Evolutionary conservation across 345 rosid genomes (phyloP).

Genomic region (Linum trigynum): DNA sequence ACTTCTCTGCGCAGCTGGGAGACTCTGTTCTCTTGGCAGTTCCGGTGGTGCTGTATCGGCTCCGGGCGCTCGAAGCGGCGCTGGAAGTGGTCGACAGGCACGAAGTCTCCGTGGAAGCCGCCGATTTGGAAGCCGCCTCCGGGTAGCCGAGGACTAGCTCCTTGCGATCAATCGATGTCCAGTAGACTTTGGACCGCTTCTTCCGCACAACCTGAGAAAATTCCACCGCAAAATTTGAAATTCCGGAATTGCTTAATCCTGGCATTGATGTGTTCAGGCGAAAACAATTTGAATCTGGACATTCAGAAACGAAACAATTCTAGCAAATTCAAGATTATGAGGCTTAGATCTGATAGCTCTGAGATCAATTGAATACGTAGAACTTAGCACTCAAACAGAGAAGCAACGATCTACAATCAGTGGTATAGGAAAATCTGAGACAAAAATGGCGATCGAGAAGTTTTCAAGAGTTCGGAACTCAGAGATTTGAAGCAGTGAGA

Average conservation of each 20-base stretch:
- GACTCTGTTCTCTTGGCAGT: constrained; percentile 13
- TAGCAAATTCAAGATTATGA: neutral
- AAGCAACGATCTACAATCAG: neutral
- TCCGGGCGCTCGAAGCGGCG: constrained; percentile 34
- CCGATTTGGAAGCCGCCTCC: constrained; percentile 23
- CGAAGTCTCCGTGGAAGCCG: constrained; percentile 33
- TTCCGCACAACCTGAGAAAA: constrained; percentile 39
- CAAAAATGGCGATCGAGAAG: neutral
- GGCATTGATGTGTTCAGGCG: neutral
- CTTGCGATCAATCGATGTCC: constrained; percentile 25
- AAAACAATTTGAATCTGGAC: neutral
- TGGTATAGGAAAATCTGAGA: no score
- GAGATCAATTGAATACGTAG: neutral
- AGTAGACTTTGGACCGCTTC: constrained; percentile 36
- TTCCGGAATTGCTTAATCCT: neutral
- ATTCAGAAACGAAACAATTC: neutral
- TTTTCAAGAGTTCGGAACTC: neutral
- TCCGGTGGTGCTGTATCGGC: constrained; percentile 7
- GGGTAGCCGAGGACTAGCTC: constrained; percentile 10
- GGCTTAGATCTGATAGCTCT: neutral
- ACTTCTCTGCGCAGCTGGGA: constrained; percentile 2
- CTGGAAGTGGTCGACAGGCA: constrained; percentile 57
- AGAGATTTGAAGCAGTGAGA: neutral
- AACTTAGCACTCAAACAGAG: neutral
- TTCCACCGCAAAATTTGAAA: neutral